These are phyloP conservation scores for Kitagawia praeruptora DNA, from an alignment of 129 eudicot genomes.

Conservation along the genomic window DNA sequence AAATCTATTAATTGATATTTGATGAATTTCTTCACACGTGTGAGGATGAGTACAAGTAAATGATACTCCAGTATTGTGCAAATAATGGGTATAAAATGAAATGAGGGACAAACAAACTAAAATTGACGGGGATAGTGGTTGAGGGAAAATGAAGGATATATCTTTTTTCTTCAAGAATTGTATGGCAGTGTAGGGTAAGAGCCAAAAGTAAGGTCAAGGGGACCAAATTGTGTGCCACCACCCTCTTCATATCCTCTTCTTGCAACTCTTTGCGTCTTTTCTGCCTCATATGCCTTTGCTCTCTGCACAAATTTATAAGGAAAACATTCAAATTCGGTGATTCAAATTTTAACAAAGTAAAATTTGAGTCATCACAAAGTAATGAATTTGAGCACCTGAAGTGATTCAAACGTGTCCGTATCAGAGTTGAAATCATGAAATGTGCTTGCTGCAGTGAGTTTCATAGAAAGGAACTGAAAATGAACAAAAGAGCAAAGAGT, in stretches of 20 bases:
- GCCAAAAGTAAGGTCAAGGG: constrained; percentile 62
- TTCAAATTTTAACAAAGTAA: too few species aligned
- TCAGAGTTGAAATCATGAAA: constrained; percentile 58
- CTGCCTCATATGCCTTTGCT: constrained; percentile 53
- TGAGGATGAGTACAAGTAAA: constrained; percentile 12
- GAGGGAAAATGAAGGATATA: neutral
- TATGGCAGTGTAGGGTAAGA: constrained; percentile 48
- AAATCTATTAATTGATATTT: neutral
- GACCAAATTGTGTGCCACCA: constrained; percentile 33
- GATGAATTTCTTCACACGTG: constrained; percentile 10
- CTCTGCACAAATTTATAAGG: constrained; percentile 24
- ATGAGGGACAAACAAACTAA: constrained; percentile 10
- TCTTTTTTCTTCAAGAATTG: constrained; percentile 25
- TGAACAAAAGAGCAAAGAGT: constrained; percentile 1
- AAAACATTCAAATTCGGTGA: constrained; percentile 7
- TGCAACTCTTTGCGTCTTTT: constrained; percentile 34
- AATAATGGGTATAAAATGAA: constrained; percentile 2
- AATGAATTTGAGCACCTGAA: constrained; percentile 38
- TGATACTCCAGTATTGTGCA: constrained; percentile 9
- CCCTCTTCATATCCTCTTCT: constrained; percentile 27
- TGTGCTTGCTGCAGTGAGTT: constrained; percentile 73
- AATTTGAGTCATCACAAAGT: neutral
- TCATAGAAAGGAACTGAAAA: constrained; percentile 80
- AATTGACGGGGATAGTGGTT: constrained; percentile 9
- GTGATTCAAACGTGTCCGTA: constrained; percentile 25